phyloP scores from a whole-genome alignment of 805 yeast genomes.

The Clavispora vitiphila region DNA sequence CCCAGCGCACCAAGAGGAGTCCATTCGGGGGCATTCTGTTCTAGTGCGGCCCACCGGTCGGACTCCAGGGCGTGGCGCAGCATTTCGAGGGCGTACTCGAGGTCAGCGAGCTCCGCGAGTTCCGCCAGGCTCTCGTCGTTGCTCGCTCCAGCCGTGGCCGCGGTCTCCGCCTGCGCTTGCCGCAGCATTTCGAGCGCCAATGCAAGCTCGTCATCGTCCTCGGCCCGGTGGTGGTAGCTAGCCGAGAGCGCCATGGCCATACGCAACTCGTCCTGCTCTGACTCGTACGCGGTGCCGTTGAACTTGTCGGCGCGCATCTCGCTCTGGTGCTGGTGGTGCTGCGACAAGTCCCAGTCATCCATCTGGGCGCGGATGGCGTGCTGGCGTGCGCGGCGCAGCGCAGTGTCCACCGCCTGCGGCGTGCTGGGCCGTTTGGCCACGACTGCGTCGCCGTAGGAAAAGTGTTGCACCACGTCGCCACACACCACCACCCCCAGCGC shows the following conservation, averaged over 20 bases:
- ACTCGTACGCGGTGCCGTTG: constrained; percentile 37
- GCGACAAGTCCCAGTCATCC: constrained; percentile 31
- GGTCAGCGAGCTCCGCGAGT: background rate
- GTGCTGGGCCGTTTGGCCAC: constrained; percentile 12
- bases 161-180: background rate
- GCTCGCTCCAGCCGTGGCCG: too few species aligned
- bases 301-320: constrained; percentile 36
- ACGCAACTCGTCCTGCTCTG: constrained; percentile 23
- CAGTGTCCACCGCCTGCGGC: constrained; percentile 12
- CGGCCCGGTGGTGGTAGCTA: constrained; percentile 5
- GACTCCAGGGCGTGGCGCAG: background rate
- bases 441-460: constrained; percentile 11
- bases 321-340: constrained; percentile 19
- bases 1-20: too few species aligned
- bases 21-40: too few species aligned
- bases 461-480: constrained; percentile 15
- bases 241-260: constrained; percentile 22
- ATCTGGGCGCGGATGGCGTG: constrained; percentile 29
- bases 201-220: constrained; percentile 33
- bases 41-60: too few species aligned
- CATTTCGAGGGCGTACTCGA: background rate
- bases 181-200: constrained; percentile 14
- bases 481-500: constrained; percentile 14
- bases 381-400: constrained; percentile 7
- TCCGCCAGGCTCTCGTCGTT: background rate